Conservation (phyloP, 352 stramenopile genomes). For the Phytophthora macrochlamydospora region DNA sequence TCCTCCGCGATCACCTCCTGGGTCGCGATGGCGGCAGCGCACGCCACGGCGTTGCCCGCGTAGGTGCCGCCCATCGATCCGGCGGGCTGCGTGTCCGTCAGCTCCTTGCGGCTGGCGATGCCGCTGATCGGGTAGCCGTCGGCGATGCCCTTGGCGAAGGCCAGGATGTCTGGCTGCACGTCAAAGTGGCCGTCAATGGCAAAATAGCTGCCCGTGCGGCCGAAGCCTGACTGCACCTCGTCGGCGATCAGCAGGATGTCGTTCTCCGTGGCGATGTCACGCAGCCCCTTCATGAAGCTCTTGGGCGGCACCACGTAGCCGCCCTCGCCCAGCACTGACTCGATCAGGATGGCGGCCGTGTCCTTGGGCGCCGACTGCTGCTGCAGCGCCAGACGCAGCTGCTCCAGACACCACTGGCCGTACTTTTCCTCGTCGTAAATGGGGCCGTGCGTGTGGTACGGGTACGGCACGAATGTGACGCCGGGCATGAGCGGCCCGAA, state of each 20-base stretch:
- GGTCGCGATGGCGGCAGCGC: conserved; percentile 89
- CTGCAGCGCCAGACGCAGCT: conserved; percentile 90
- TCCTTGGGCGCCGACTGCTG: conserved; percentile 89
- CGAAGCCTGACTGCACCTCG: conserved; percentile 93
- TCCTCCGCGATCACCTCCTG: conserved; percentile 91
- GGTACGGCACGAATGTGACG: conserved; percentile 88
- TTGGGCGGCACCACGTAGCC: conserved; percentile 92
- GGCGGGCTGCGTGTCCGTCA: conserved; percentile 82
- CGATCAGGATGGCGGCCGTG: conserved; percentile 91
- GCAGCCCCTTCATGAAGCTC: conserved; percentile 92
- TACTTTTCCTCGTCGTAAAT: conserved; percentile 80
- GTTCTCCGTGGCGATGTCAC: conserved; percentile 91
- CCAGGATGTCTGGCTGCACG: conserved; percentile 90
- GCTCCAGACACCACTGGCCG: conserved; percentile 77
- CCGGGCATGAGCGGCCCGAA: conserved; percentile 88
- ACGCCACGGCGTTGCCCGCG: conserved; percentile 92
- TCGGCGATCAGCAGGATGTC: conserved; percentile 94
- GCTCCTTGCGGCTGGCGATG: conserved; percentile 87
- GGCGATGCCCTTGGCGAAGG: conserved; percentile 94
- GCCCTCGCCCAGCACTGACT: conserved; percentile 92
- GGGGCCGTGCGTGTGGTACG: conserved; percentile 85
- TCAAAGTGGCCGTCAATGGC: conserved; percentile 86
- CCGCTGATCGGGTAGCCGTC: conserved; percentile 92
- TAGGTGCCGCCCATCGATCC: conserved; percentile 94
- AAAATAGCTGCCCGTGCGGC: conserved; percentile 87